Evolutionary conservation across 108 stramenopile genomes (phyloP), one percentile per base, ranked within the genome.

Genomic region (Nitzschia sp.): DNA sequence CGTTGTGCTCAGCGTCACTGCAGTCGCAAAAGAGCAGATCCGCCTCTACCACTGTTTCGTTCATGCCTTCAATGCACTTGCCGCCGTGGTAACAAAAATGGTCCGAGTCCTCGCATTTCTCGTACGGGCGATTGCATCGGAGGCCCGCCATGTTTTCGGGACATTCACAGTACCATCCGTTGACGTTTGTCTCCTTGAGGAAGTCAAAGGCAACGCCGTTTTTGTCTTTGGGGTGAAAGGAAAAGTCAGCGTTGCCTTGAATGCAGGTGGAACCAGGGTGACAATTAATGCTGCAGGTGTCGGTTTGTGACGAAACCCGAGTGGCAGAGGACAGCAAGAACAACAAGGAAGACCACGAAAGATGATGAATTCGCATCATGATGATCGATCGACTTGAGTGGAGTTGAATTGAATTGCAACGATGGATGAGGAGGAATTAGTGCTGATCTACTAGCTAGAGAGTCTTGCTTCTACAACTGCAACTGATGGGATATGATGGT

Each of bases 21-120:
- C 80, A 80, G 46, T 80, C 74, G 46, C 80, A 80, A 53, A 71
- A 75, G 6, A 72, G 61, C 26, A 72, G 66, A 16, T 74, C 63
- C 11, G 33, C 46, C 17, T 69, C 73, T 35, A 35, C 45, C 17
- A 41, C 41, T 1, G 26, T 23, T 27, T 75, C 74, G 0, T 61
- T 57, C 23, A 80, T 13, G 11, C 74, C 80, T 6, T 48, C 50
- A 45, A 80, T 63, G 35, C 80, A 80, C 32, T 56, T 45, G 21
- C 80, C 80, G 11, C 80, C 80, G 45, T 80, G 68, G 46, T 72
- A 80, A 44, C 80, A 80, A 34, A 63, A 23, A 46, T 80, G 74
- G 26, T 5, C 23, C 8, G 15, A 29, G 0, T 17, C 46, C 17
- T 64, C 63, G 54, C 80, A 80, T 6, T 23, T 29, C 26, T 62